Base-by-base conservation (phyloP, 2,329 filamentous ascomycete genomes). In the Claviceps spartinae region DNA sequence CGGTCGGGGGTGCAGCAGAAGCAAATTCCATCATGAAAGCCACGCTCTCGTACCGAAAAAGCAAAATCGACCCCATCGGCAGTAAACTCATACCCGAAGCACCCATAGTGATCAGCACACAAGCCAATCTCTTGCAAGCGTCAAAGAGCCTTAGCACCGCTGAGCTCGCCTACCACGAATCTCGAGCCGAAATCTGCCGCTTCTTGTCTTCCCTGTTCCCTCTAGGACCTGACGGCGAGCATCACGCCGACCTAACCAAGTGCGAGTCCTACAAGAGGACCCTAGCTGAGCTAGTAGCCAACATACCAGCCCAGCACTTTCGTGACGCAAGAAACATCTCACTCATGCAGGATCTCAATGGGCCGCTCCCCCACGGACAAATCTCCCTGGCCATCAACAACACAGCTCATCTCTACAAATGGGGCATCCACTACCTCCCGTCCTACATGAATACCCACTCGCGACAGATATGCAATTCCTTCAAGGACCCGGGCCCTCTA, bases 401-500 rank as follows among this genome's bases (percentile, higher is more conserved):
- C 0, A 18, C 52, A 0, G 54, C 59, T 0, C 72, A 72, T 57
- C 79, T 73, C 56, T 3, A 40, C 2, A 69, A 63, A 61, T 83
- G 79, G 80, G 79, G 79, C 7, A 59, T 61, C 5, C 78, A 82
- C 61, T 83, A 78, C 60, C 70, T 83, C 5, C 74, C 73, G 0
- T 77, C 75, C 6, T 67, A 82, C 1, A 72, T 75, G 26, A 71
- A 74, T 54, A 78, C 79, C 0, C 77, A 83, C 57, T 67, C 69
- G 1, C 69, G 72, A 24, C 80, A 83, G 61, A 64, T 75, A 9
- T 81, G 79, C 66, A 81, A 80, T 60, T 76, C 74, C 0, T 82
- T 82, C 71, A 81, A 81, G 59, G 80, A 83, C 54, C 66, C 73
- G 0, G 79, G 79, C 0, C 76, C 79, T 4, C 69, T 77, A 6